Percentiles rank a stretch among this genome's conserved stretches.
Evolutionary conservation across 2,329 filamentous ascomycete species (phyloP).

Genomic region (Pseudopyricularia cyperi): DNA sequence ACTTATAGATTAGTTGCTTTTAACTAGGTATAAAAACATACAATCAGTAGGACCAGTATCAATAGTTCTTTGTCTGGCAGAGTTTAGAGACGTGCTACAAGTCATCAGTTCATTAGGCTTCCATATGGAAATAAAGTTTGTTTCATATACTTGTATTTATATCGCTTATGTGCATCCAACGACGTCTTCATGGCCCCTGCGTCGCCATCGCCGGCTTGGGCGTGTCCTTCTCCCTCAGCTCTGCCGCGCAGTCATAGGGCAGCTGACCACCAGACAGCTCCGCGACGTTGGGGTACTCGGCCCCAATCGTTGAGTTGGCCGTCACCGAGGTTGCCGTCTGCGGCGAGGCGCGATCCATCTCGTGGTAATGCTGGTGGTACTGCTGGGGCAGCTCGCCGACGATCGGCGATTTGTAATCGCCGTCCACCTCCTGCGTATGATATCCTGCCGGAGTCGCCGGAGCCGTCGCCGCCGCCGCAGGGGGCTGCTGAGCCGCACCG

Average conservation of each 20-base stretch:
- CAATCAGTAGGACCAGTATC: no score
- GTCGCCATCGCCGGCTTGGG: not conserved
- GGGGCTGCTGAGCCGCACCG: slow-evolving; percentile 16
- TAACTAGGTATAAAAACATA: no score
- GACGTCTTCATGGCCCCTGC: slow-evolving; percentile 34
- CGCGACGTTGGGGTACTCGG: not conserved
- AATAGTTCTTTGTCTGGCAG: no score
- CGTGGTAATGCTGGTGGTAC: not conserved
- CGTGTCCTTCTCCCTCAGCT: not conserved
- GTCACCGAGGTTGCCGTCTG: not conserved
- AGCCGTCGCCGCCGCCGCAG: slow-evolving; percentile 47
- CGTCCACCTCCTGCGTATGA: not conserved
- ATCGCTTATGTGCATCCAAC: slow-evolving; percentile 39
- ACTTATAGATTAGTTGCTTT: no score
- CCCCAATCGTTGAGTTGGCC: not conserved
- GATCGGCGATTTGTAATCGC: not conserved
- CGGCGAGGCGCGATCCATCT: not conserved
- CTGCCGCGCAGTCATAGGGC: not conserved
- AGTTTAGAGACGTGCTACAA: no score
- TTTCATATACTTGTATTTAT: no score
- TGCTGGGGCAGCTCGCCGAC: not conserved
- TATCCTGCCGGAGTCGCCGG: slow-evolving; percentile 10
- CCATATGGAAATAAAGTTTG: no score
- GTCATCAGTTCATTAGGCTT: no score
- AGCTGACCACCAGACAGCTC: not conserved